Conservation (phyloP, 2,329 filamentous ascomycete genomes). For the Raffaelea albimanens region DNA sequence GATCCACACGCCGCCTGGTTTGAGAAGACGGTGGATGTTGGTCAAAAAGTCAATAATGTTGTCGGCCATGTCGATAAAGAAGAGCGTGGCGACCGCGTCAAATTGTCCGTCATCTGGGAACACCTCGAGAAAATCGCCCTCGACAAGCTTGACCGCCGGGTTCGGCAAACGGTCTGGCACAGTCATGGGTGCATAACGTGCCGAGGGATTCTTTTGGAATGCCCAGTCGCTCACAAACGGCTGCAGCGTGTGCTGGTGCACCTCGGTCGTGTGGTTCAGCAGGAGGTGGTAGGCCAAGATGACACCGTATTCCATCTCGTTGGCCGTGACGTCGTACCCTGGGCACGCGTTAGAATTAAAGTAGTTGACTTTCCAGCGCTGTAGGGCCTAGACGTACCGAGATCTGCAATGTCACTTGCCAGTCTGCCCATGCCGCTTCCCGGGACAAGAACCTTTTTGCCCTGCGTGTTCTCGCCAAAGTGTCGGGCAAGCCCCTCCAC, state of each 20-base stretch:
- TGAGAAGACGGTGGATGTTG: slow-evolving; percentile 1
- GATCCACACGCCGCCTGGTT: background rate
- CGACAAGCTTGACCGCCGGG: slow-evolving; percentile 1
- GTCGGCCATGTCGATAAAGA: slow-evolving; percentile 4
- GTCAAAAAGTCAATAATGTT: slow-evolving; percentile 2
- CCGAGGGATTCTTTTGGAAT: background rate
- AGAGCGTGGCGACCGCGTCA: slow-evolving; percentile 1
- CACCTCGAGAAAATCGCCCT: slow-evolving; percentile 1
- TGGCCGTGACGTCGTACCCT: background rate
- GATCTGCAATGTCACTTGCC: slow-evolving; percentile 2
- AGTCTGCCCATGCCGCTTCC: slow-evolving; percentile 2
- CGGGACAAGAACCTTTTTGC: background rate
- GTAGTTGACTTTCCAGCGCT: too few species aligned
- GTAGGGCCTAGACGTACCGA: background rate
- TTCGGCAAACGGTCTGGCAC: slow-evolving; percentile 1
- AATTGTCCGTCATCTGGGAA: background rate
- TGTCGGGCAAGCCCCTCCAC: background rate
- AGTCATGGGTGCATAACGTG: background rate
- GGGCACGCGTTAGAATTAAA: too few species aligned
- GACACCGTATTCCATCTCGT: slow-evolving; percentile 1
- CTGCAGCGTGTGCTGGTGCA: slow-evolving; percentile 1
- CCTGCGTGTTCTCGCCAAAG: background rate
- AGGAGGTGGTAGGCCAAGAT: background rate
- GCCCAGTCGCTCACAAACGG: slow-evolving; percentile 1
- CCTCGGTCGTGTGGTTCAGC: background rate